Evolutionary conservation across 805 yeast species (phyloP).

Genomic region (Saturnispora ahearnii): DNA sequence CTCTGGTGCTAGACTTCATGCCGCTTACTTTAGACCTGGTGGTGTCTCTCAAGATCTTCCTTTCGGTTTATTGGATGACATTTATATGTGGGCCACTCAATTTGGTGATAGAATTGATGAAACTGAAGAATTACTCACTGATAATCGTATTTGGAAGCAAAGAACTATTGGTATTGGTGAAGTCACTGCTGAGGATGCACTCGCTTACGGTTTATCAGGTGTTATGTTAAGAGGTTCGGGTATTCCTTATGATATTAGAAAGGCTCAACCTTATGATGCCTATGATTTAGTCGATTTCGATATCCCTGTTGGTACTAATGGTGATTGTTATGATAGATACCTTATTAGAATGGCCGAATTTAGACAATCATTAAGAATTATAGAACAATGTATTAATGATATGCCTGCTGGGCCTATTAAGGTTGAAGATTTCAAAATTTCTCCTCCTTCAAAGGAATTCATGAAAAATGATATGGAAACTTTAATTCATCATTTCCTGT

Average conservation of each 20-base stretch:
- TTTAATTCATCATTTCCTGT: conserved; percentile 78
- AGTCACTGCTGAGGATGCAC: conserved; percentile 79
- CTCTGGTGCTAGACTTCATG: conserved; percentile 81
- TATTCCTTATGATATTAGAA: conserved; percentile 78
- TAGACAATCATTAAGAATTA: conserved; percentile 82
- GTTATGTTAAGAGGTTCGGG: conserved; percentile 91
- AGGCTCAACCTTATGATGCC: conserved; percentile 84
- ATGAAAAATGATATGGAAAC: conserved; percentile 95
- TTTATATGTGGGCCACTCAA: conserved; percentile 94
- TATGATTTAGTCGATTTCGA: conserved; percentile 81
- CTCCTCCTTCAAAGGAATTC: conserved; percentile 69
- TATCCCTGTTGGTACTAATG: conserved; percentile 76
- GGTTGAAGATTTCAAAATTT: conserved; percentile 80
- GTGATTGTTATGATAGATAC: conserved; percentile 89
- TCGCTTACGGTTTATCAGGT: conserved; percentile 72
- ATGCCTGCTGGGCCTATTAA: conserved; percentile 91
- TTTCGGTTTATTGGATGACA: conserved; percentile 77
- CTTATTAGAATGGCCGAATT: conserved; percentile 85
- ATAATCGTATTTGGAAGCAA: conserved; percentile 87
- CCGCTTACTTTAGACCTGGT: conserved; percentile 86
- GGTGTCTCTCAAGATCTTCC: conserved; percentile 88
- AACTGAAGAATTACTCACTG: conserved; percentile 81
- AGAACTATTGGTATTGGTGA: conserved; percentile 76
- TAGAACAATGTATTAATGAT: conserved; percentile 81
- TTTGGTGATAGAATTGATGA: conserved; percentile 90